Evolutionary conservation across 2,329 filamentous ascomycete species (phyloP).

Genomic region (Zymoseptoria brevis): DNA sequence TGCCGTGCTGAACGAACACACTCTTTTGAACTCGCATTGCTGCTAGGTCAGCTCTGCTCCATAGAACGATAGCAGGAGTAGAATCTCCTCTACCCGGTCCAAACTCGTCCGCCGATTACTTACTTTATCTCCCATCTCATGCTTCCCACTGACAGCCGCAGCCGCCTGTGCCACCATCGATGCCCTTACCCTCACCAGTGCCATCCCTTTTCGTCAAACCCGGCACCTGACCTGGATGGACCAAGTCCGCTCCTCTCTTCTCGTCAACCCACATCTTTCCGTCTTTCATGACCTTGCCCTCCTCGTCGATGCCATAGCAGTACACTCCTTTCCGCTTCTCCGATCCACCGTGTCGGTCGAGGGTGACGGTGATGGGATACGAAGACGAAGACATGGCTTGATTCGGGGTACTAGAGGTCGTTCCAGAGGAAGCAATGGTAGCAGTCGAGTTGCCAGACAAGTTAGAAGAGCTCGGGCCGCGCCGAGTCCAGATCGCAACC

Average conservation of each 20-base stretch:
- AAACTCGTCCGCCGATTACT: too few relatives aligned
- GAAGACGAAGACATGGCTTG: constrained; percentile 41
- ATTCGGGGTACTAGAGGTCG: constrained; percentile 17
- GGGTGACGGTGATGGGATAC: constrained; percentile 51
- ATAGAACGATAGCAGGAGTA: not conserved
- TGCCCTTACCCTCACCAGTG: constrained; percentile 31
- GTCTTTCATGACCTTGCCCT: constrained; percentile 37
- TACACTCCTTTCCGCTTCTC: constrained; percentile 49
- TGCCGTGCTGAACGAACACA: not conserved
- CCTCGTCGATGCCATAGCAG: constrained; percentile 50
- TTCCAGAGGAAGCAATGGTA: constrained; percentile 44
- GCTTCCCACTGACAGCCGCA: constrained; percentile 55
- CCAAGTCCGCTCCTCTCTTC: constrained; percentile 41
- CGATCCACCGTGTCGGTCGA: constrained; percentile 54
- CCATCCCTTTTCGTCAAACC: constrained; percentile 12
- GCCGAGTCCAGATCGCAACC: constrained; percentile 55
- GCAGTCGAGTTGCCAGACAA: constrained; percentile 30
- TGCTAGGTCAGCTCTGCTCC: not conserved
- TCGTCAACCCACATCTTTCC: constrained; percentile 45
- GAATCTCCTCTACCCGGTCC: not conserved
- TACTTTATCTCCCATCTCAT: constrained; percentile 25
- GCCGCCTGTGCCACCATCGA: constrained; percentile 53
- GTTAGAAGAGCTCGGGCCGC: constrained; percentile 16
- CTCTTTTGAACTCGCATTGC: not conserved
- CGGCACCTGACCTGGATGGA: constrained; percentile 44